phyloP scores from a whole-genome alignment of 179 eudicot species.

The Heliamphora pulchella region DNA sequence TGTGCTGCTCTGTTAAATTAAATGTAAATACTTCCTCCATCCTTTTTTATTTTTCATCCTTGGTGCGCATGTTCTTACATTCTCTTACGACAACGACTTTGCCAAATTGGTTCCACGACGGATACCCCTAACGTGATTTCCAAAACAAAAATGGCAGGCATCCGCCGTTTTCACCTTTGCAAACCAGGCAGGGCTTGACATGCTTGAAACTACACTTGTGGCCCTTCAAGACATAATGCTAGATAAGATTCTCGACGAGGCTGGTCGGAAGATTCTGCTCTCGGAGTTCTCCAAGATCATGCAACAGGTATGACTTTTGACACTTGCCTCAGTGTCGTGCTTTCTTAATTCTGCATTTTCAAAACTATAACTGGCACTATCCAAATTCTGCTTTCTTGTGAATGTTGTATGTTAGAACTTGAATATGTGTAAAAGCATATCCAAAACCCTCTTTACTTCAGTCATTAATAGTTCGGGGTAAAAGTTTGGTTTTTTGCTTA shows the following conservation, averaged over 20 bases:
- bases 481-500: no score
- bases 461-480: no score
- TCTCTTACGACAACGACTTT: no score
- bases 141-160: constrained; percentile 24
- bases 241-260: constrained; percentile 49
- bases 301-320: constrained; percentile 35
- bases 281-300: constrained; percentile 44
- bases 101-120: no score
- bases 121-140: no score
- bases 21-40: constrained; percentile 20
- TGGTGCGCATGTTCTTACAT: no score
- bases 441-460: no score
- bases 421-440: no score
- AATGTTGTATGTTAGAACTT: no score
- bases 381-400: no score
- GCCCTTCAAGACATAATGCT: constrained; percentile 56
- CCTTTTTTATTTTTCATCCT: no score
- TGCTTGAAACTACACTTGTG: constrained; percentile 55
- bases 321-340: neutral
- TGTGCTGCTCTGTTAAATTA: constrained; percentile 49
- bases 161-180: constrained; percentile 52
- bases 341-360: neutral
- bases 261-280: constrained; percentile 39
- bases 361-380: no score
- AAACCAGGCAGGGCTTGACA: constrained; percentile 58